Evolutionary conservation across 169 alveolate genomes (phyloP), one percentile per base, ranked within the genome.

Genomic region (Sarcocystis neurona): DNA sequence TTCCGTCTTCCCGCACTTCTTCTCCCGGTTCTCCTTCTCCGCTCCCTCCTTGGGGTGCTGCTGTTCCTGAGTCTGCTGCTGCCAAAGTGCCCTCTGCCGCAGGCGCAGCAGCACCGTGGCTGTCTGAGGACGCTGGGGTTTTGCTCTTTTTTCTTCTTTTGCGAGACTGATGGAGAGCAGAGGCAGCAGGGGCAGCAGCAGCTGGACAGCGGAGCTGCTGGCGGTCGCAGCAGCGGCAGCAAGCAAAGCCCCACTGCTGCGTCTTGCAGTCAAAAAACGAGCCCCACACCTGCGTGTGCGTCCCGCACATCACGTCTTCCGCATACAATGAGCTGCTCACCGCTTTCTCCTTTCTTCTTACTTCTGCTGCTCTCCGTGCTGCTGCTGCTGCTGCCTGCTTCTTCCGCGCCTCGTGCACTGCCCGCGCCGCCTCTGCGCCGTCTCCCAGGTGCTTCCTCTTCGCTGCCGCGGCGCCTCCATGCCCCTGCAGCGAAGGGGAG

Each of bases 201-300:
- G 79, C 10, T n/a, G 56, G 82, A 37, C 82, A 78, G 58, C 37
- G 27, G 12, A 48, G 68, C 12, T 27, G 70, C 27, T 4, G 18
- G 75, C 77, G 56, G 68, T 78, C 92, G 18, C 78, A 77, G 58
- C n/a, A 23, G 58, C 92, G 84, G 87, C 97, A 96, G 93, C 97
- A 96, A 44, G 79, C 90, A 91, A 91, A 96, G 32, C 97, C 97
- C 97, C 97, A 96, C 48, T 72, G 72, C 32, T 90, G 80, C 58
- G 90, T 93, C 37, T 89, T 93, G 23, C 79, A 74, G 87, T 94
- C 96, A 79, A 93, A 96, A 79, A 79, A 91, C 44, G 97, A 94
- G 53, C 97, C 97, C 90, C 92, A 96, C 46, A 96, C 94, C 53
- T 95, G 44, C 10, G 89, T 85, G 89, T 96, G 97, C 68, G 94